Evolutionary conservation across 257 asterid species (phyloP), one percentile per base, ranked within the genome.

Genomic region (Handroanthus guayacan): DNA sequence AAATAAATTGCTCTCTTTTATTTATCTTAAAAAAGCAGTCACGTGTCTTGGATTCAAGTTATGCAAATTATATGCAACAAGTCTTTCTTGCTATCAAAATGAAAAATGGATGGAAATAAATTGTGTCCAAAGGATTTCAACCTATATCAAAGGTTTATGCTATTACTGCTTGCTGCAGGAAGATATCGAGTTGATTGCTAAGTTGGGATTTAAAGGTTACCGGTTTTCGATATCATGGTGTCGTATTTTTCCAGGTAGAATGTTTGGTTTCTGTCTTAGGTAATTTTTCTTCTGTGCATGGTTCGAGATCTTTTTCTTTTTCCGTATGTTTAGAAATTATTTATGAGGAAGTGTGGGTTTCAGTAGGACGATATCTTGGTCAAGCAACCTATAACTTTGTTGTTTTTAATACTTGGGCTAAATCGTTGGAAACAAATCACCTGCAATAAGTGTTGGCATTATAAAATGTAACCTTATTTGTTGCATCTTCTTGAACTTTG

Each of bases 151-250:
- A 25, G 31, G 31, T 25, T 25, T 25, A 25, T 51, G 52, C 67
- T 47, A 8, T 52, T 45, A 25, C 31, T 25, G 31, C 34, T 67
- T 56, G 61, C 70, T 56, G 58, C 83, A 88, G 90, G 90, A 86
- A 75, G 92, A 88, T 77, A 79, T 88, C 81, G 86, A 88, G 70
- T 68, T 88, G 77, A 84, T 86, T 55, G 78, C 80, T 75, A 84
- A 82, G 75, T n/a, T 88, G 82, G 92, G 92, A 68, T 77, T 88
- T 75, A 77, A 79, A 72, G 89, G 89, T 61, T 86, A 86, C 75
- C 83, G 90, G 16, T 84, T 86, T 77, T 88, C 92, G 37, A 82
- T 88, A 78, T 86, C 92, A 44, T 86, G 92, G 90, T 73, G 80
- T 76, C 85, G 89, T 38, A 86, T 88, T 55, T 86, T 79, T 75